Conservation (phyloP, 2,329 filamentous ascomycete genomes). For the Sphaerostilbella broomeana region DNA sequence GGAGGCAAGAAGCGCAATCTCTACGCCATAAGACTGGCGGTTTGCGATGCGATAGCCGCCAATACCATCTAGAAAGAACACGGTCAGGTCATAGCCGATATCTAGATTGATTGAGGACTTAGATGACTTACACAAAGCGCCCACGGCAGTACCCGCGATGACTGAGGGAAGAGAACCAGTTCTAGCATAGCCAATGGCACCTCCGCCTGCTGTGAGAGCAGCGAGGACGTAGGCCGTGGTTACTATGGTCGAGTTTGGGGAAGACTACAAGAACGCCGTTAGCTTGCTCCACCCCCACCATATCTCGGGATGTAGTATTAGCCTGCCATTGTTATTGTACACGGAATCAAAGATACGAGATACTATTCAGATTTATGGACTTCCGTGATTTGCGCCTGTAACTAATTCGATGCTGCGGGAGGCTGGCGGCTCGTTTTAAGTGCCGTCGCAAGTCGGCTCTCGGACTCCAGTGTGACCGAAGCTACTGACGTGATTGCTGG, state of each 20-base stretch:
- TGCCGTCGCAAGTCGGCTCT: slow-evolving; percentile 12
- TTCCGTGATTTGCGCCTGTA: not conserved
- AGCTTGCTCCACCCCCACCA: not conserved
- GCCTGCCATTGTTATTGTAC: not conserved
- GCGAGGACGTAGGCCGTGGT: slow-evolving; percentile 72
- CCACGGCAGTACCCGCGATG: slow-evolving; percentile 77
- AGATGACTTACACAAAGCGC: slow-evolving; percentile 50
- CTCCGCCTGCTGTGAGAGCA: slow-evolving; percentile 76
- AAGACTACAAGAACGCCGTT: not conserved
- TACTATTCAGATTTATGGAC: too few species aligned
- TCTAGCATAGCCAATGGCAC: slow-evolving; percentile 77
- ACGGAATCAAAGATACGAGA: too few species aligned
- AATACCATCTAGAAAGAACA: slow-evolving; percentile 55
- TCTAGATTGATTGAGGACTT: not conserved
- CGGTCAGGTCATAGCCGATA: slow-evolving; percentile 2
- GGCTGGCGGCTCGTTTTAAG: slow-evolving; percentile 6
- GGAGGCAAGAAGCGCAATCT: slow-evolving; percentile 83
- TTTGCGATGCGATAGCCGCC: slow-evolving; percentile 76
- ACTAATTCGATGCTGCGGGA: not conserved
- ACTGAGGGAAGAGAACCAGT: slow-evolving; percentile 84
- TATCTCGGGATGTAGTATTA: not conserved
- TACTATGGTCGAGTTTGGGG: slow-evolving; percentile 3
- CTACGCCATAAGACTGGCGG: slow-evolving; percentile 71
- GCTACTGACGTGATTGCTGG: slow-evolving; percentile 14
- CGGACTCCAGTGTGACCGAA: slow-evolving; percentile 12